Evolutionary conservation across 2,329 filamentous ascomycete species (phyloP).

Genomic region (Penicillium hordei): DNA sequence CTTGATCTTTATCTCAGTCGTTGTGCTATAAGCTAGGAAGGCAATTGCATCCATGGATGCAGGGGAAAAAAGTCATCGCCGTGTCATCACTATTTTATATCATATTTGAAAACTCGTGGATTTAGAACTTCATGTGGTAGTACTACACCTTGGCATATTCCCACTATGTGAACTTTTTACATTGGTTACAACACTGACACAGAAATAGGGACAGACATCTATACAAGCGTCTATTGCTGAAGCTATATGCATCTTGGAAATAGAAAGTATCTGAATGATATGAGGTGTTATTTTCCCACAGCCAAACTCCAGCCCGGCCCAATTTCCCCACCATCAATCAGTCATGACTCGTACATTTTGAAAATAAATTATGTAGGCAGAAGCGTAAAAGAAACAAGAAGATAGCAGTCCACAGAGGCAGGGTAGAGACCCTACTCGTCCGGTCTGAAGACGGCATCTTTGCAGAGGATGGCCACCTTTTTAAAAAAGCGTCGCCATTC

Average conservation of each 20-base stretch:
- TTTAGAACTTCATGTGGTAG: too few species aligned
- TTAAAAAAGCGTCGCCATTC: slow-evolving; percentile 98
- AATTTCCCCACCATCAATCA: slow-evolving; percentile 1
- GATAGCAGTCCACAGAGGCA: neutral
- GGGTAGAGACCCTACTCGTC: slow-evolving; percentile 34
- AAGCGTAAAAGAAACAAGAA: neutral
- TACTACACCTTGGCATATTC: too few species aligned
- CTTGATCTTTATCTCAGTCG: too few species aligned
- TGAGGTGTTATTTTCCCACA: neutral
- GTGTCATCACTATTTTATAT: too few species aligned
- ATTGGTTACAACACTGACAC: neutral
- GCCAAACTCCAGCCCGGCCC: slow-evolving; percentile 7
- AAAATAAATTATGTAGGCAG: slow-evolving; percentile 1
- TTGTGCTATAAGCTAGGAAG: too few species aligned
- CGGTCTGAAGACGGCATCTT: slow-evolving; percentile 73
- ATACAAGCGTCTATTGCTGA: neutral
- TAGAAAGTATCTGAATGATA: neutral
- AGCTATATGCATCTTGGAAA: slow-evolving; percentile 2
- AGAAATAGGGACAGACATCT: neutral
- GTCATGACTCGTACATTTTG: slow-evolving; percentile 15
- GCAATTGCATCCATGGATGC: too few species aligned
- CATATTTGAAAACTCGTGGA: too few species aligned
- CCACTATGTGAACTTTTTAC: neutral
- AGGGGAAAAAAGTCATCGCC: too few species aligned
- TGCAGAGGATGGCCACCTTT: slow-evolving; percentile 82